phyloP scores from a whole-genome alignment of 176 grass and related monocot species.

The Aegilops tauschii region DNA sequence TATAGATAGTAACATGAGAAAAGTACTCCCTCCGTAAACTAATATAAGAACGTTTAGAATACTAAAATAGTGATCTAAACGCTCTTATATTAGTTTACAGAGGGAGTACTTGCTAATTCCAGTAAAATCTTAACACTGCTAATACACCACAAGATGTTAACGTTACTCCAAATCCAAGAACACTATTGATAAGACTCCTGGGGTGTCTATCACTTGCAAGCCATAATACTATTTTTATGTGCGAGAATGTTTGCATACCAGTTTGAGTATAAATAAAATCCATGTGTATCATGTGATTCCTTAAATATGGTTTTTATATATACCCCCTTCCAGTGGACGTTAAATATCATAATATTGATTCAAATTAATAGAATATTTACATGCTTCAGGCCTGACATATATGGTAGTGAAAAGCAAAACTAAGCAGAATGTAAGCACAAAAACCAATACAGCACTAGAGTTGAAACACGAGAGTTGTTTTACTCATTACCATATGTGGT shows the following conservation, averaged over 20 bases:
- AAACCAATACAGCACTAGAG: not conserved
- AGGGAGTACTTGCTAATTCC: no score
- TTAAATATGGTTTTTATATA: not conserved
- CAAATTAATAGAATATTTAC: not conserved
- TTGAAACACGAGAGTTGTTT: no score
- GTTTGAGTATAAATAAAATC: not conserved
- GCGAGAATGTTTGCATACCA: not conserved
- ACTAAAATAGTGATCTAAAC: no score
- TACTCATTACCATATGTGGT: no score
- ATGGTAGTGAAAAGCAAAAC: not conserved
- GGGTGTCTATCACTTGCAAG: not conserved
- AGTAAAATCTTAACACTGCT: no score
- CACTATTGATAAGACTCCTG: not conserved
- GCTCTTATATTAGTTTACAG: no score
- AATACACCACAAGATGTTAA: not conserved
- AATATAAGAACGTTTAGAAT: no score
- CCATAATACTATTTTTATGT: not conserved
- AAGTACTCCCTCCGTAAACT: not conserved
- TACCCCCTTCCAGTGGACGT: not conserved
- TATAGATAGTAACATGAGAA: not conserved
- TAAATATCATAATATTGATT: conserved; percentile 4
- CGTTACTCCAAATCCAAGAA: not conserved
- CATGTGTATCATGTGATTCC: not conserved
- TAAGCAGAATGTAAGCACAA: not conserved
- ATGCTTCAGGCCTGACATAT: not conserved